phyloP scores from a whole-genome alignment of 1,284 basidiomycete genomes.

The Caloboletus firmus region DNA sequence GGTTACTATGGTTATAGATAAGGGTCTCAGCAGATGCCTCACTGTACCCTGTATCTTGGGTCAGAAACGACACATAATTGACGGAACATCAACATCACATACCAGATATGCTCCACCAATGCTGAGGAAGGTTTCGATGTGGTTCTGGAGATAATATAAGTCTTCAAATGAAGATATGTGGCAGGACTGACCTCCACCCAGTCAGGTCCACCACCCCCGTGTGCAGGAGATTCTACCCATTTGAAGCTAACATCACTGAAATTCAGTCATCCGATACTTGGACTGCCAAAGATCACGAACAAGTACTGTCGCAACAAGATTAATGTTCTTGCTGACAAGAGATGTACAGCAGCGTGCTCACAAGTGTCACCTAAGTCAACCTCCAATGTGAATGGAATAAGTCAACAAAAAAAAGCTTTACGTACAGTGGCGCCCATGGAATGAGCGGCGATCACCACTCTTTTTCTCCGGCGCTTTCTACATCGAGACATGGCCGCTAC shows the following conservation, averaged over 20 bases:
- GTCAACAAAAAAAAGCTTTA: conserved; percentile 7
- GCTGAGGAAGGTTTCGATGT: conserved; percentile 80
- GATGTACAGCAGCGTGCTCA: conserved; percentile 31
- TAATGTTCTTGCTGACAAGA: not conserved
- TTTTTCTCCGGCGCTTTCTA: conserved; percentile 72
- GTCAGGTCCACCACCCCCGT: conserved; percentile 81
- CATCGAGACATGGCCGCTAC: not conserved
- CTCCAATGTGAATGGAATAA: not conserved
- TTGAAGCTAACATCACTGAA: conserved; percentile 62
- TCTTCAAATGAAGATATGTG: not conserved
- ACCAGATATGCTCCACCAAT: conserved; percentile 89
- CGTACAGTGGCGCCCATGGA: conserved; percentile 84
- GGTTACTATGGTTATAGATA: not conserved
- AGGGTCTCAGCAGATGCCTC: conserved; percentile 31
- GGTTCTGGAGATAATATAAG: conserved; percentile 42
- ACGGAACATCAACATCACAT: conserved; percentile 28
- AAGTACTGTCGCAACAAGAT: conserved; percentile 52
- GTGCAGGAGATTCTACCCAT: conserved; percentile 90
- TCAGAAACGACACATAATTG: conserved; percentile 1
- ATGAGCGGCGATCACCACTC: conserved; percentile 87
- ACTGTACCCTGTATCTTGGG: conserved; percentile 62
- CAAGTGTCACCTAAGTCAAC: conserved; percentile 48
- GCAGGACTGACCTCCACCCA: conserved; percentile 83
- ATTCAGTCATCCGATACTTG: conserved; percentile 1
- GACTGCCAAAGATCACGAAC: conserved; percentile 40